Evolutionary conservation across 805 yeast genomes (phyloP).

Genomic region (Alloascoidea hylecoeti): DNA sequence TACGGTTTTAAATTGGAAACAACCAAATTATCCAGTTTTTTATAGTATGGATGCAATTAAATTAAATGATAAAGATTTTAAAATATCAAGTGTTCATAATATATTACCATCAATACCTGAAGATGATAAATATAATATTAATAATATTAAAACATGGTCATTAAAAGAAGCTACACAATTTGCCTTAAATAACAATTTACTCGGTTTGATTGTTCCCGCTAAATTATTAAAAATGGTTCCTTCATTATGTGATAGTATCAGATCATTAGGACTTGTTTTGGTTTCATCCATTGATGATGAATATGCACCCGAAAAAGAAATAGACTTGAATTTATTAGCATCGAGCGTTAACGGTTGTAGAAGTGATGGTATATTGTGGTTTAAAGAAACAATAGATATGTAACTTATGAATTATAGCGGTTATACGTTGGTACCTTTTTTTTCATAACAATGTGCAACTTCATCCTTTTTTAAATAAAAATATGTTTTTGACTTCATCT

Average conservation of each 20-base stretch:
- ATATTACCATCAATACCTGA: constrained; percentile 12
- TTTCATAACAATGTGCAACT: too few species aligned
- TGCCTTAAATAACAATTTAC: constrained; percentile 67
- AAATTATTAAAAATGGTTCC: constrained; percentile 63
- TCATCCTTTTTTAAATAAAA: too few species aligned
- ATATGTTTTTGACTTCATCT: too few species aligned
- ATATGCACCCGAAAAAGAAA: constrained; percentile 8
- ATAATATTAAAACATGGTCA: constrained; percentile 38
- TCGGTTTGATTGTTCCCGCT: constrained; percentile 72
- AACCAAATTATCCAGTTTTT: constrained; percentile 93
- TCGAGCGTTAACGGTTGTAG: constrained; percentile 48
- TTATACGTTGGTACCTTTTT: too few species aligned
- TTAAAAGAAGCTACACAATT: constrained; percentile 73
- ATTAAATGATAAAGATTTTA: constrained; percentile 4
- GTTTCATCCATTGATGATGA: constrained; percentile 34
- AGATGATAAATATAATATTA: constrained; percentile 14
- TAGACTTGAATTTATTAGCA: constrained; percentile 12
- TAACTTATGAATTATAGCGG: too few species aligned
- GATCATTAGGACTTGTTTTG: constrained; percentile 69
- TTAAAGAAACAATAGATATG: constrained; percentile 45
- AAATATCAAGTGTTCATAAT: constrained; percentile 14
- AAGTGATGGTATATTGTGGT: constrained; percentile 47
- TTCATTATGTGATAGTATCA: constrained; percentile 54
- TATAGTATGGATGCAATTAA: constrained; percentile 39
- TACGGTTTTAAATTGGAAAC: constrained; percentile 93